Percentiles rank a stretch among this genome's conserved stretches.
Conservation (phyloP, 495 filamentous ascomycete species). For the Xylaria bambusicola region DNA sequence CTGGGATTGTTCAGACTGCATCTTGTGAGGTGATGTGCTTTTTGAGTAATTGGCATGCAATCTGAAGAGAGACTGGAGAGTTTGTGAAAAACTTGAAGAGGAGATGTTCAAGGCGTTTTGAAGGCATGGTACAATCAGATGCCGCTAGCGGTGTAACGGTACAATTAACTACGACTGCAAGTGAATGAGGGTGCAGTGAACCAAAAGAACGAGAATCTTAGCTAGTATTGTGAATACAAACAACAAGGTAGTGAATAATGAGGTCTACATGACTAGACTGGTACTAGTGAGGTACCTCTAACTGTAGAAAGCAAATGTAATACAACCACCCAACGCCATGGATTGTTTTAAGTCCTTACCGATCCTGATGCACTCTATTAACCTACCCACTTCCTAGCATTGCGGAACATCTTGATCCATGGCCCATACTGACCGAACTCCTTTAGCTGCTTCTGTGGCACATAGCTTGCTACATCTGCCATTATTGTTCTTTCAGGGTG, state of each 20-base stretch:
- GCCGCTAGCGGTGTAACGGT: too few relatives aligned
- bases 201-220: neutral
- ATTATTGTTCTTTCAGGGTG: conserved; percentile 93
- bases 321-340: conserved; percentile 5
- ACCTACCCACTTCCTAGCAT: conserved; percentile 83
- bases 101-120: too few relatives aligned
- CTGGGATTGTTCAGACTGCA: neutral
- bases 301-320: neutral
- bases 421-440: conserved; percentile 87
- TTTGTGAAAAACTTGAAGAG: too few relatives aligned
- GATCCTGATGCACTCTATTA: conserved; percentile 29
- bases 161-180: neutral
- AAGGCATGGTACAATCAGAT: too few relatives aligned
- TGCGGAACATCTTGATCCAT: conserved; percentile 81
- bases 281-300: too few relatives aligned
- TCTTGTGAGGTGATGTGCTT: neutral
- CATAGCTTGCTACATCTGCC: conserved; percentile 76
- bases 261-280: neutral
- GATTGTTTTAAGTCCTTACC: conserved; percentile 8
- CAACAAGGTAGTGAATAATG: neutral
- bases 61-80: neutral
- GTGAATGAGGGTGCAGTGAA: neutral
- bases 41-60: neutral
- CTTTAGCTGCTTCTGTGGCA: conserved; percentile 62
- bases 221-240: neutral